These are phyloP conservation scores for Galeopsis tetrahit DNA, from an alignment of 257 asterid genomes.

Conservation along the genomic window DNA sequence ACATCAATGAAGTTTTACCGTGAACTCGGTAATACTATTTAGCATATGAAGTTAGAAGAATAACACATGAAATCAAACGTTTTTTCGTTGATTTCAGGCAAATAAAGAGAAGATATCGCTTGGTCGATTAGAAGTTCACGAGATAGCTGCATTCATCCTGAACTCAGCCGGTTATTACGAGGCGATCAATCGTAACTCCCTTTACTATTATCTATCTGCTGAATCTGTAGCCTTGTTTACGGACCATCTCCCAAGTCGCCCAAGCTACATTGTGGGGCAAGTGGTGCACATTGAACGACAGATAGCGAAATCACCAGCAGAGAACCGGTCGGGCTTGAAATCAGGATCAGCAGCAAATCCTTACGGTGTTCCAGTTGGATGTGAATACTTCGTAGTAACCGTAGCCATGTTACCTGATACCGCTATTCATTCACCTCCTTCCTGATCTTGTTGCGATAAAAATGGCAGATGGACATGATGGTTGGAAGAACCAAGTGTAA, in stretches of 20 bases:
- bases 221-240: conserved; percentile 89
- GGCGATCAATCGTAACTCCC: conserved; percentile 80
- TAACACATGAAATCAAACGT: background rate
- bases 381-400: conserved; percentile 89
- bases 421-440: conserved; percentile 72
- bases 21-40: too few relatives aligned
- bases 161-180: conserved; percentile 77
- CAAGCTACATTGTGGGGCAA: conserved; percentile 80
- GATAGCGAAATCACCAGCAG: conserved; percentile 52
- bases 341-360: conserved; percentile 46
- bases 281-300: conserved; percentile 89
- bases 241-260: conserved; percentile 73
- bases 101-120: conserved; percentile 94
- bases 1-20: background rate
- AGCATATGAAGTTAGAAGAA: too few relatives aligned
- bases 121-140: conserved; percentile 81
- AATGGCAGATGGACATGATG: conserved; percentile 69
- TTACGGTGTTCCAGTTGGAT: conserved; percentile 71
- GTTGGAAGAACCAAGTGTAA: conserved; percentile 71
- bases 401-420: conserved; percentile 93
- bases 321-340: conserved; percentile 42
- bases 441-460: conserved; percentile 77
- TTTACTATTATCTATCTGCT: conserved; percentile 79
- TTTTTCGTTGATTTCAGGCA: conserved; percentile 48
- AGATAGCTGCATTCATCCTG: conserved; percentile 87